Evolutionary conservation across 108 stramenopile species (phyloP).

Genomic region (Skeletonema menzelii): DNA sequence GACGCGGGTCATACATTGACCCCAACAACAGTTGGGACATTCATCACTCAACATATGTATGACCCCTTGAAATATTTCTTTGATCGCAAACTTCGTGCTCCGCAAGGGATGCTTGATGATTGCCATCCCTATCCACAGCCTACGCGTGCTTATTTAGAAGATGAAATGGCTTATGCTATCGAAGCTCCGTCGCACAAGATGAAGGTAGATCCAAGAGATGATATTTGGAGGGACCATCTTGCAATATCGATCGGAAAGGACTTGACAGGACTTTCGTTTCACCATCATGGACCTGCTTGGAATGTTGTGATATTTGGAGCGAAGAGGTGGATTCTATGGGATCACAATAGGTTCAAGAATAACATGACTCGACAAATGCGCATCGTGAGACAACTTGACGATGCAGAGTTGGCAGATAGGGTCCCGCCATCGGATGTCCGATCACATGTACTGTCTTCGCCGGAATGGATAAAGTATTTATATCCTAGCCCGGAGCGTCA

Average conservation of each 20-base stretch:
- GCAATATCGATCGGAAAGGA: constrained; percentile 45
- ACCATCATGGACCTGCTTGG: constrained; percentile 45
- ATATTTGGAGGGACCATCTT: constrained; percentile 41
- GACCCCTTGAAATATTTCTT: constrained; percentile 50
- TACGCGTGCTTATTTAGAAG: constrained; percentile 34
- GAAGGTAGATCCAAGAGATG: constrained; percentile 16
- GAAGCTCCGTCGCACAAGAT: constrained; percentile 28
- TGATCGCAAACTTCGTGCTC: constrained; percentile 48
- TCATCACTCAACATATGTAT: constrained; percentile 46
- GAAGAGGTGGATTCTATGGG: constrained; percentile 46
- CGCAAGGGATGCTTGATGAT: constrained; percentile 37
- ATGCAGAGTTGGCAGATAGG: constrained; percentile 7
- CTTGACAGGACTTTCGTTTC: constrained; percentile 40
- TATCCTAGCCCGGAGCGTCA: constrained; percentile 37
- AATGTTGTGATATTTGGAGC: constrained; percentile 41
- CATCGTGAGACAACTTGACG: constrained; percentile 21
- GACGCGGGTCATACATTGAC: constrained; percentile 27
- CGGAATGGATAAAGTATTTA: constrained; percentile 36
- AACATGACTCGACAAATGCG: constrained; percentile 27
- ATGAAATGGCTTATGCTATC: constrained; percentile 10
- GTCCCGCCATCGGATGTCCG: background rate
- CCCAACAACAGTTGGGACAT: constrained; percentile 38
- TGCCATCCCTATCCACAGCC: constrained; percentile 45
- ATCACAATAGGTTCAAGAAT: constrained; percentile 26
- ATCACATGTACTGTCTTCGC: background rate